Percentiles rank a stretch among this genome's conserved stretches.
Evolutionary conservation across 73 alveolate genomes (phyloP).

Genomic region (Uronychia binucleata): DNA sequence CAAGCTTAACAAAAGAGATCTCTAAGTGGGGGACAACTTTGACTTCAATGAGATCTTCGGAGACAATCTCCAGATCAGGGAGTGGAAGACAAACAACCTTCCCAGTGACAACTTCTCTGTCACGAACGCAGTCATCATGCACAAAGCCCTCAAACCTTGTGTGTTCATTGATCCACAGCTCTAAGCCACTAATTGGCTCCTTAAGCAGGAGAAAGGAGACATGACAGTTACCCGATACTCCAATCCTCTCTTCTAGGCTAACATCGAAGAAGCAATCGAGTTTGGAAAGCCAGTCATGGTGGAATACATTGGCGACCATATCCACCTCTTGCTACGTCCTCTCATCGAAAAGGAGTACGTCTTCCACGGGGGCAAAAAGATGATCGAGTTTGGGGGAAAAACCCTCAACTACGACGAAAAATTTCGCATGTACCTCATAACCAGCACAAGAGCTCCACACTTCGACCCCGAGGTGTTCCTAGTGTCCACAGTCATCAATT

Average conservation of each 20-base stretch:
- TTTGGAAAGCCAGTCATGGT: constrained; percentile 37
- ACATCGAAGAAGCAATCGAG: constrained; percentile 31
- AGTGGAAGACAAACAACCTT: constrained; percentile 97
- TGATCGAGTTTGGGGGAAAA: constrained; percentile 27
- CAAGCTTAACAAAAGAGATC: constrained; percentile 6
- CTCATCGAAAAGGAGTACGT: constrained; percentile 8
- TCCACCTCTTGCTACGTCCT: constrained; percentile 20
- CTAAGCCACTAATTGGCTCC: constrained; percentile 35
- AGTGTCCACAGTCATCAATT: constrained; percentile 26
- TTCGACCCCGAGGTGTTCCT: constrained; percentile 23
- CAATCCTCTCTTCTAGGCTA: constrained; percentile 6
- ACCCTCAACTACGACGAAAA: constrained; percentile 16
- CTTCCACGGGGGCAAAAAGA: constrained; percentile 22
- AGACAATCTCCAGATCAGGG: constrained; percentile 96
- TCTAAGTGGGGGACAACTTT: constrained; percentile 90
- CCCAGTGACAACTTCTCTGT: constrained; percentile 69
- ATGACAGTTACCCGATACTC: constrained; percentile 1
- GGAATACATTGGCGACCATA: constrained; percentile 36
- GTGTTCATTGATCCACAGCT: constrained; percentile 34
- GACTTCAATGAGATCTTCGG: constrained; percentile 91
- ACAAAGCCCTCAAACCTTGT: constrained; percentile 13
- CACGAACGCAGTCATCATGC: constrained; percentile 25
- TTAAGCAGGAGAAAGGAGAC: constrained; percentile 27
- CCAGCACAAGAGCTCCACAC: constrained; percentile 6
- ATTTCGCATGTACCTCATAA: constrained; percentile 11